Base-by-base conservation (phyloP, 305 asterid genomes). In the Fraxinus baroniana region DNA sequence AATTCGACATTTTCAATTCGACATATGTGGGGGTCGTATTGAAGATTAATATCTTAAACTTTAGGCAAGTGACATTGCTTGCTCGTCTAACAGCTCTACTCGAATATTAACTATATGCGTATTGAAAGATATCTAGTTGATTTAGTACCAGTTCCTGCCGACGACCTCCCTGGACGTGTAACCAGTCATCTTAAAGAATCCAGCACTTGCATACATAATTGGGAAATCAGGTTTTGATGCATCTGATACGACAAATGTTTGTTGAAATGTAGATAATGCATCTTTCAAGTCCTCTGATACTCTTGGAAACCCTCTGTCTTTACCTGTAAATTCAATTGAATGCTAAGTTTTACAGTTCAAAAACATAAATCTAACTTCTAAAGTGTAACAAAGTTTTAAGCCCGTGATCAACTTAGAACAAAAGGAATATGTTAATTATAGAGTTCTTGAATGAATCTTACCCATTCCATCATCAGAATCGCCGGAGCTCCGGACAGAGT, bases 161-260 rank as follows among this genome's bases (percentile, higher is more conserved):
- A 95, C 85, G 89, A 95, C 98, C 83, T 95, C 98, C 82, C 80
- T 94, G 4, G 98, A 90, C 74, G 97, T 90, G 90, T 94, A 95
- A n/a, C 99, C 99, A 10, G 99, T 95, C 99, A 95, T 95, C 87
- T 89, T 95, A 88, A 94, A 94, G 84, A 95, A 95, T 44, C 98
- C 99, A 33, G 98, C 99, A 87, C 99, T 95, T 46, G 98, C 99
- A 80, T 95, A 94, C 94, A 95, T 37, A 15, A 95, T 95, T 1
- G 98, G 99, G 80, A 80, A 83, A 84, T 95, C 99, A 7, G 93
- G 89, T 80, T 95, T 95, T 0, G 94, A 91, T 6, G 99, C 99
- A 87, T 95, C 99, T 28, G 99, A 91, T 35, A 95, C 99, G 5
- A 95, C 98, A 86, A 95, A 95, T 33, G 99, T 95, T 78, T 95